Percentiles rank a stretch among this genome's conserved stretches.
Evolutionary conservation across 2,329 filamentous ascomycete genomes (phyloP).

Genomic region (Grosmannia penicillata): DNA sequence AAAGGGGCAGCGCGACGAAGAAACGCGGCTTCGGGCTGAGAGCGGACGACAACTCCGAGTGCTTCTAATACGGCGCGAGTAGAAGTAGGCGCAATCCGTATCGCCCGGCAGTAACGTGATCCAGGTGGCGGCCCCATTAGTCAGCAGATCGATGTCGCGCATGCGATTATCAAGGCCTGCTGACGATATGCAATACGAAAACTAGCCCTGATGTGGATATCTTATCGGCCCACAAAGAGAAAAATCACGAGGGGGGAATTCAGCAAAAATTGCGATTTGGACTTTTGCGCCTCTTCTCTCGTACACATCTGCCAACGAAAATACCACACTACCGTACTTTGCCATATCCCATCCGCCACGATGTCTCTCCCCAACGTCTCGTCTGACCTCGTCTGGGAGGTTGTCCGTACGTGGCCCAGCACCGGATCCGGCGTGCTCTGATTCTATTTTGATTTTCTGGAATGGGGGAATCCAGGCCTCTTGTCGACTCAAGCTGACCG

Average conservation of each 20-base stretch:
- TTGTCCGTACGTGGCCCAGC: constrained; percentile 60
- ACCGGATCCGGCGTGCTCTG: too few relatives aligned
- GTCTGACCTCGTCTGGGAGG: constrained; percentile 85
- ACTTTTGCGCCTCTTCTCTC: not conserved
- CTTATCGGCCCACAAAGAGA: constrained; percentile 23
- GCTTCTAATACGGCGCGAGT: too few relatives aligned
- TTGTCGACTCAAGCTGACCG: too few relatives aligned
- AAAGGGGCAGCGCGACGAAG: too few relatives aligned
- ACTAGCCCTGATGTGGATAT: constrained; percentile 11
- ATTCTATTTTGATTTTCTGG: too few relatives aligned
- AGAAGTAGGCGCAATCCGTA: too few relatives aligned
- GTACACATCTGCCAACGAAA: constrained; percentile 4
- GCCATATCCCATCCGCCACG: constrained; percentile 21
- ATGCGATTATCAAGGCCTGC: not conserved
- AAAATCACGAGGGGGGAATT: constrained; percentile 8
- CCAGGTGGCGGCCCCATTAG: too few relatives aligned
- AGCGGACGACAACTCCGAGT: too few relatives aligned
- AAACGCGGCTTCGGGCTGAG: too few relatives aligned
- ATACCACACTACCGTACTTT: not conserved
- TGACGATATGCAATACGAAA: too few relatives aligned
- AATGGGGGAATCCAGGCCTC: too few relatives aligned
- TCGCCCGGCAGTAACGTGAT: too few relatives aligned
- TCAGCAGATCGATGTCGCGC: not conserved
- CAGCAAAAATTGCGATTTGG: constrained; percentile 6
- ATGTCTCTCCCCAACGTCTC: constrained; percentile 57